phyloP scores from a whole-genome alignment of 2,329 filamentous ascomycete species.

The Cercospora berteroae region DNA sequence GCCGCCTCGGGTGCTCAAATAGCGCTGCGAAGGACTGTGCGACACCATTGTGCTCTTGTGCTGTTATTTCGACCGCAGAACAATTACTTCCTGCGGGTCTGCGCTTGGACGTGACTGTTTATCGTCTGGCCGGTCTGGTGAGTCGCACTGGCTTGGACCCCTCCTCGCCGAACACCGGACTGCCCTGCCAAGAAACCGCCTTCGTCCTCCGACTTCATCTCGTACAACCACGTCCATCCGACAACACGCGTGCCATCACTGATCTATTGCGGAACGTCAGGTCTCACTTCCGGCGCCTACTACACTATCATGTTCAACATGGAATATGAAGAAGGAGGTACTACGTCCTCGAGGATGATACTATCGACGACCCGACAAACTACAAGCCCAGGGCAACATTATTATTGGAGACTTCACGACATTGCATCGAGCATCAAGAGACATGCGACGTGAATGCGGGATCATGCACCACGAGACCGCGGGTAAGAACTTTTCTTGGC shows the following conservation, averaged over 20 bases:
- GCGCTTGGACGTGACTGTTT: neutral
- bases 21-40: slow-evolving; percentile 57
- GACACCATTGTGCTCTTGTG: slow-evolving; percentile 26
- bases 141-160: slow-evolving; percentile 5
- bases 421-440: neutral
- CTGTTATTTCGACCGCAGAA: neutral
- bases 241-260: slow-evolving; percentile 2
- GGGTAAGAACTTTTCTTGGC: neutral
- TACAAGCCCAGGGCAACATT: neutral
- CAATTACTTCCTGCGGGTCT: neutral
- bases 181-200: neutral
- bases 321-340: neutral
- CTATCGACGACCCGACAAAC: neutral
- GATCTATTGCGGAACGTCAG: neutral
- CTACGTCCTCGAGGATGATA: neutral
- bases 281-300: neutral
- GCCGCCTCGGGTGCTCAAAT: slow-evolving; percentile 62
- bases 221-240: slow-evolving; percentile 3
- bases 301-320: neutral
- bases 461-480: neutral
- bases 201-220: slow-evolving; percentile 5
- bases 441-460: neutral
- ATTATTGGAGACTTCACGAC: neutral
- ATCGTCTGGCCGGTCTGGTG: slow-evolving; percentile 1
- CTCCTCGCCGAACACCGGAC: slow-evolving; percentile 6